Base-by-base conservation (phyloP, 2,329 filamentous ascomycete species). In the Penicillium vulpinum region DNA sequence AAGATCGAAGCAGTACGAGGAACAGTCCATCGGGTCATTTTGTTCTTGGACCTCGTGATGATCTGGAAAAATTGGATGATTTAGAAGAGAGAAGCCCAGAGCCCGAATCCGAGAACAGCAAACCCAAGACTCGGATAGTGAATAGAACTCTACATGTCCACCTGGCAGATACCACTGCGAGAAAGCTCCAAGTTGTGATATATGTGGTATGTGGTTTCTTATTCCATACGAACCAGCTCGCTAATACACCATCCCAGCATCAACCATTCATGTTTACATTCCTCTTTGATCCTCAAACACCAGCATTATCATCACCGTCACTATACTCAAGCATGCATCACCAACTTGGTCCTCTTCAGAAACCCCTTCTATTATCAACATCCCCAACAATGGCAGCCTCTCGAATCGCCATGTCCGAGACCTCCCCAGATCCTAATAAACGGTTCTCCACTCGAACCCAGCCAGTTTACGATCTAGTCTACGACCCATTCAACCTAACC, bases 401-500 rank as follows among this genome's bases (percentile, higher is more conserved):
- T 26, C 75, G 78, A 35, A 72, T 78, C 35, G 66, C 66, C 8
- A 56, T 66, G 18, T 66, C 67, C 5, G 66, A 70, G 22, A 75
- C 70, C 38, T 66, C 64, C 58, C 61, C 68, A 35, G 72, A 75
- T 39, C 70, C 72, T 49, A 68, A 65, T 43, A 69, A 67, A 57
- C 67, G 60, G 22, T 67, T 69, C 18, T 59, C 64, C 15, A 62
- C 64, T 49, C 67, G 70, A 21, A 73, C 71, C 43, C 65, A 69
- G 21, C 78, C 80, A 11, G 81, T 88, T 39, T 85, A 82, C 70
- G 83, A 87, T 61, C 75, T 88, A 9, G 78, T 87, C 44, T 87
- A 81, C 65, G 85, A 88, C 65, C 83, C 85, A 1, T 72, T 75
- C 7, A 82, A 81, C 31, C 70, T 85, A 2, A 85, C 84, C 0